Percentiles rank a stretch among this genome's conserved stretches.
Conservation (phyloP, 352 stramenopile species). For the Phytophthora brassicae region DNA sequence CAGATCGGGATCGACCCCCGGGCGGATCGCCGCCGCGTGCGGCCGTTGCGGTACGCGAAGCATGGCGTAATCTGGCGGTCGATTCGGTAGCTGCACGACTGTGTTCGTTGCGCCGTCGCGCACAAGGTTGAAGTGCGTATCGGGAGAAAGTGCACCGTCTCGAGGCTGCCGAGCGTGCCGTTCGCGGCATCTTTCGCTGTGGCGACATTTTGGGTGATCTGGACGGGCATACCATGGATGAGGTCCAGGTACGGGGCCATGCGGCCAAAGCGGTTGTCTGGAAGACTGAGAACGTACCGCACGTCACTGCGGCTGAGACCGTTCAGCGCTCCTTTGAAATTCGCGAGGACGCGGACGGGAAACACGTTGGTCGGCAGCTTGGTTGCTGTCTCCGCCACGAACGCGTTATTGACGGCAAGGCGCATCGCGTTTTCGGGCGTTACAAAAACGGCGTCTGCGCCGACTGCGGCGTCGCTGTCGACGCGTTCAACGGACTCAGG, state of each 20-base stretch:
- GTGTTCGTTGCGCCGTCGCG: not conserved
- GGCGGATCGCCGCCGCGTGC: not conserved
- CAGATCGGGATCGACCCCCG: too few species aligned
- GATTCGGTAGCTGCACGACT: not conserved
- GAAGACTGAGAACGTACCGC: not conserved
- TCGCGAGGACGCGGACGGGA: not conserved
- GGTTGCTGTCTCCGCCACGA: not conserved
- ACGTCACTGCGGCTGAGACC: not conserved
- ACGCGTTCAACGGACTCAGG: not conserved
- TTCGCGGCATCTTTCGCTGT: not conserved
- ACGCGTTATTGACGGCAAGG: not conserved
- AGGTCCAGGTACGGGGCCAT: not conserved
- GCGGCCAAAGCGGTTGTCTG: not conserved
- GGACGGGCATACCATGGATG: not conserved
- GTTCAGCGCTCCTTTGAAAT: constrained; percentile 2
- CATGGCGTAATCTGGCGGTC: not conserved
- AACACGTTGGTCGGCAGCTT: not conserved
- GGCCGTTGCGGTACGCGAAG: not conserved
- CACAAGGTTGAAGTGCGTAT: not conserved
- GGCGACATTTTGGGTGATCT: not conserved
- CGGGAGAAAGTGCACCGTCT: not conserved
- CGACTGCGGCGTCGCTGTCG: not conserved
- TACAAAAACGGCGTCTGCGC: not conserved
- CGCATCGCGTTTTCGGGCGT: constrained; percentile 5
- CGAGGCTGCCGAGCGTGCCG: not conserved